Evolutionary conservation across 495 filamentous ascomycete genomes (phyloP), one percentile per base, ranked within the genome.

Genomic region (Astrothelium macrocarpum): DNA sequence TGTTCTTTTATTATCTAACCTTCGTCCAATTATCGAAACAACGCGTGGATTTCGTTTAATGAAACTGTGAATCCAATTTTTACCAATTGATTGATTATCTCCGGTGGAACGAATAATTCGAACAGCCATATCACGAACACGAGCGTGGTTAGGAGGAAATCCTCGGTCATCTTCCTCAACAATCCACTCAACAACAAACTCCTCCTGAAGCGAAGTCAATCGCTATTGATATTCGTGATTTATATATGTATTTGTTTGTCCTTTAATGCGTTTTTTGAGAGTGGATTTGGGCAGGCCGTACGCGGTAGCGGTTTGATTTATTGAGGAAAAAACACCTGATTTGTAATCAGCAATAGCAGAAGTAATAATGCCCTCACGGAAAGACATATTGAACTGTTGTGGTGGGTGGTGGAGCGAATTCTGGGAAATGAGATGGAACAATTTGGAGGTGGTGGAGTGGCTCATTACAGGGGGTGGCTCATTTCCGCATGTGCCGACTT

Each of bases 121-220:
- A 42, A 42, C 59, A 18, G 62, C 49, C 25, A 64, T 64, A 31
- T 64, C 49, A 42, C 49, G 49, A 34, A 31, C 49, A n/a, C 53
- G 62, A 32, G 49, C 29, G 49, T 43, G 20, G 14, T 18, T 43
- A 42, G 49, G 28, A 64, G 62, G 62, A 23, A 42, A 64, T n/a
- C 53, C 62, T 34, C 49, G 49, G 16, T 45, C 53, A 12, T 43
- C 62, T 46, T 64, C 49, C n/a, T 64, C 32, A 43, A 64, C 46
- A 7, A 64, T 65, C 63, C 42, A 65, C 5, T 65, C 63, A 29
- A 61, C 63, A 1, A 65, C 42, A 43, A 65, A 65, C 12, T 43
- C 56, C 20, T 65, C 63, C 20, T 65, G 58, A 11, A 5, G 32
- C 43, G 56, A 39, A 26, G 32, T 46, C 26, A 65, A 28, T 36